Evolutionary conservation across 1,284 basidiomycete genomes (phyloP).

Genomic region (Jaminaea rosea): DNA sequence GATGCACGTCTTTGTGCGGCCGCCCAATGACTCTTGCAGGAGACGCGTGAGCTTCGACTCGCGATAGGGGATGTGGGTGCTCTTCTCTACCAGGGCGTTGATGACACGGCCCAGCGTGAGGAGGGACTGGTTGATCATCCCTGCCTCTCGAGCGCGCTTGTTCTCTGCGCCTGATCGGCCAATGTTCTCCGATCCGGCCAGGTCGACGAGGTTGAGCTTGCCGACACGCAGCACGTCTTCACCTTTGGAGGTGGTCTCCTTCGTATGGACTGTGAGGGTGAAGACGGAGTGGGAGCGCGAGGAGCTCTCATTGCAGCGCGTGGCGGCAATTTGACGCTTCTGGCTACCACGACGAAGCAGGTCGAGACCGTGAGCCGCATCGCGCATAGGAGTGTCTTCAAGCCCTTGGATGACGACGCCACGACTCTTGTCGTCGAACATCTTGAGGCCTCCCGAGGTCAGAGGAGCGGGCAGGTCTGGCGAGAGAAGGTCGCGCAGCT

Average conservation of each 20-base stretch:
- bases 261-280: constrained; percentile 84
- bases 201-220: constrained; percentile 92
- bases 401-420: constrained; percentile 90
- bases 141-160: constrained; percentile 87
- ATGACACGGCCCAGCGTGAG: constrained; percentile 94
- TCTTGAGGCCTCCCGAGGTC: constrained; percentile 55
- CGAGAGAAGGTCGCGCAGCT: constrained; percentile 63
- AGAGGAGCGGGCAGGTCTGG: constrained; percentile 52
- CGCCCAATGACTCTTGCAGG: constrained; percentile 97
- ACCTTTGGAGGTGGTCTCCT: constrained; percentile 63
- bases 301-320: constrained; percentile 95
- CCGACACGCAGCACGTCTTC: constrained; percentile 87
- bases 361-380: constrained; percentile 72
- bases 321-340: constrained; percentile 85
- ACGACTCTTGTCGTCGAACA: constrained; percentile 65
- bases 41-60: constrained; percentile 84
- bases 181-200: constrained; percentile 96
- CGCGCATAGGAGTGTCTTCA: constrained; percentile 78
- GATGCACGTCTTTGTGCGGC: constrained; percentile 93
- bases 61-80: constrained; percentile 76
- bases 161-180: constrained; percentile 91
- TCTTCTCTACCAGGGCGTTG: constrained; percentile 87
- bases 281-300: constrained; percentile 95
- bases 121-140: constrained; percentile 97
- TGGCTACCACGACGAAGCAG: constrained; percentile 81